These are phyloP conservation scores for Mucor indicus DNA, from an alignment of 371 early-diverging fungal genomes.

Conservation along the genomic window DNA sequence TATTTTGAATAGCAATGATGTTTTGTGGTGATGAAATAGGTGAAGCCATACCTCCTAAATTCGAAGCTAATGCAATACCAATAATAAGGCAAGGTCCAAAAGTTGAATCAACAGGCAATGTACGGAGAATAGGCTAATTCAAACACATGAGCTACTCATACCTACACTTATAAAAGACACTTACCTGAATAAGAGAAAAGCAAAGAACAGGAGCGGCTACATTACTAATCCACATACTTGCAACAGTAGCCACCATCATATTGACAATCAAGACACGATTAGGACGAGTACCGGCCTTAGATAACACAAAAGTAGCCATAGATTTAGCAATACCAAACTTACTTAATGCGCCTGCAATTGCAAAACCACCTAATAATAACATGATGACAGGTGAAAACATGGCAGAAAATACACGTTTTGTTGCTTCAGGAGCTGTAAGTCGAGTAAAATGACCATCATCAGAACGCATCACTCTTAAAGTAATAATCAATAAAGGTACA, in stretches of 20 bases:
- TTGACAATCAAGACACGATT: constrained; percentile 82
- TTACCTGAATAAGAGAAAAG: constrained; percentile 86
- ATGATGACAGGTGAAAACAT: constrained; percentile 88
- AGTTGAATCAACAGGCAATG: constrained; percentile 59
- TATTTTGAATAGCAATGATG: constrained; percentile 69
- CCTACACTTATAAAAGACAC: neutral
- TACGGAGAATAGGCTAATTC: constrained; percentile 70
- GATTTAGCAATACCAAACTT: constrained; percentile 92
- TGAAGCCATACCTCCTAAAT: constrained; percentile 85
- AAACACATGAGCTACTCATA: neutral
- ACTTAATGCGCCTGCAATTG: constrained; percentile 77
- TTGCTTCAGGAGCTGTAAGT: constrained; percentile 58
- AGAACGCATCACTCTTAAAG: constrained; percentile 77
- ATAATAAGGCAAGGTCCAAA: constrained; percentile 74
- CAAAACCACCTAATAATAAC: constrained; percentile 79
- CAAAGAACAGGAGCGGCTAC: constrained; percentile 98
- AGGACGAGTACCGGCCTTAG: constrained; percentile 87
- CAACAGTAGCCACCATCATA: constrained; percentile 93
- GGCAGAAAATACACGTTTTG: constrained; percentile 67
- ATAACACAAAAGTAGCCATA: constrained; percentile 83
- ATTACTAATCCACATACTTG: constrained; percentile 97
- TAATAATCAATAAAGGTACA: constrained; percentile 85
- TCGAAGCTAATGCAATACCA: constrained; percentile 82
- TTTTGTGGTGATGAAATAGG: constrained; percentile 86
- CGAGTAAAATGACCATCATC: constrained; percentile 48